Evolutionary conservation across 176 grass and related monocot species (phyloP).

Genomic region (Ampelocalamus luodianensis): DNA sequence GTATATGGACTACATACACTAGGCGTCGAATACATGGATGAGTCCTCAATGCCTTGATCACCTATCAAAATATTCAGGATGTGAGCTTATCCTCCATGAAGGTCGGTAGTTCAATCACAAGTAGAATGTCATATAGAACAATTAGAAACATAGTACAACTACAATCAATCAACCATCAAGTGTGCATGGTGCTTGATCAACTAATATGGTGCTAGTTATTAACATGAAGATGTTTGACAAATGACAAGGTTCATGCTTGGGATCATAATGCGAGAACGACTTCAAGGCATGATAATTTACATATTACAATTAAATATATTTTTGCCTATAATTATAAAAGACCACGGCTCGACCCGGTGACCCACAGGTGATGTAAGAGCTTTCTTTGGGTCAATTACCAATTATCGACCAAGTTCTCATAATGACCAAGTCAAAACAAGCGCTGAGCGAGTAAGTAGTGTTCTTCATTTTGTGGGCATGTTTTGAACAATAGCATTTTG

Average conservation of each 20-base stretch:
- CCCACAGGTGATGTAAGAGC: background rate
- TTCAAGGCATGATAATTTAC: conserved; percentile 1
- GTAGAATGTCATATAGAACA: no score
- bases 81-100: no score
- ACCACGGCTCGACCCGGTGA: background rate
- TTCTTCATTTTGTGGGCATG: background rate
- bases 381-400: background rate
- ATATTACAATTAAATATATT: no score
- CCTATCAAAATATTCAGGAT: no score
- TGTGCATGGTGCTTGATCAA: background rate
- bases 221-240: background rate
- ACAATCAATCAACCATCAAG: no score
- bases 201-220: background rate
- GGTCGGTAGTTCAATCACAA: no score
- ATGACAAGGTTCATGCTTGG: background rate
- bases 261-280: conserved; percentile 25
- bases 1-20: no score
- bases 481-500: background rate
- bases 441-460: background rate
- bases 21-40: no score
- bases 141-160: no score
- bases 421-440: background rate
- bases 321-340: background rate
- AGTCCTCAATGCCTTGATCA: no score
- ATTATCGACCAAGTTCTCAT: background rate